Base-by-base conservation (phyloP, 129 eudicot genomes). In the Calendula officinalis region DNA sequence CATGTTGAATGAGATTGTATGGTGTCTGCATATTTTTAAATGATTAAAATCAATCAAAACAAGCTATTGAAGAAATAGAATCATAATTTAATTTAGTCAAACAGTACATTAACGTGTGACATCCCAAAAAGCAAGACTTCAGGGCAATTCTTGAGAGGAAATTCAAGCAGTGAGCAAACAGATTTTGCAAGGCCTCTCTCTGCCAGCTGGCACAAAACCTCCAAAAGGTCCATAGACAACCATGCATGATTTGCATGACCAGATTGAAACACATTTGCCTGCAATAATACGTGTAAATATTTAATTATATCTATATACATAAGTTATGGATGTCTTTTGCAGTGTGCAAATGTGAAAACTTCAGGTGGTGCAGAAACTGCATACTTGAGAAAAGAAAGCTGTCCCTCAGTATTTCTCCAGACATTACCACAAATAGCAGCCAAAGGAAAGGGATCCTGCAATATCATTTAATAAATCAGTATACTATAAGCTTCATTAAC, bases 381-480 rank as follows among this genome's bases (percentile, higher is more conserved):
- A 69, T 85, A 50, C 76, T 91, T 87, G 13, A 91, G 84, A 67
- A 85, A 87, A 56, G 98, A 91, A 55, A 91, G 67, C 71, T 87
- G 95, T 7, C 98, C 98, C 76, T 91, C 96, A 1, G 80, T 74
- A 71, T 91, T 91, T 62, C 75, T 83, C 94, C 96, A 87, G 36
- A 84, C 81, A 68, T 75, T 82, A 22, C 91, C 96, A 66, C 96
- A 87, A 68, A 91, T 65, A 65, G 88, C 84, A 74, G 44, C 70
- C 27, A 91, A 79, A 1, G 96, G 98, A 75, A 87, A 91, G n/a
- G 94, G 88, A 61, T 91, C 96, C 96, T 91, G 58, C 55, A 73
- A 38, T 10, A 45, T 27, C 60, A 48, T 60, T 50, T 11, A 46
- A 14, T 3, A 6, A 46, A n/a, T 11, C 15, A 59, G 55, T 44